Evolutionary conservation across 1,284 basidiomycete species (phyloP), one percentile per base, ranked within the genome.

Genomic region (Trichosporon faecale): DNA sequence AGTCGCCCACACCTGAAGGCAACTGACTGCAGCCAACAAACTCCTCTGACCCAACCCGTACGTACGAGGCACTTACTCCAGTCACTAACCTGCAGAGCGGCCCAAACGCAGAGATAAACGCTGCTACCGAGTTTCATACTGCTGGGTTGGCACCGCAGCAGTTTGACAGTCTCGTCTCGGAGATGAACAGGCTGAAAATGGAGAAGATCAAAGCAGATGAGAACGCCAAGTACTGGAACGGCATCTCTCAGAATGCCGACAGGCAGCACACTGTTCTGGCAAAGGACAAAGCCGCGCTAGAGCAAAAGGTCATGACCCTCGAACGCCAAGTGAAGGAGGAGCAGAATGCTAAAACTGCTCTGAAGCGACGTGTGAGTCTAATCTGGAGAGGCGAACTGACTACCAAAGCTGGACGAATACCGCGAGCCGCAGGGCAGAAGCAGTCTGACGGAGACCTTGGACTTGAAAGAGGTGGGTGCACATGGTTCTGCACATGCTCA

Each of bases 251-350:
- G 5, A 61, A 69, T 1, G 71, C 73, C 1, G 73, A 44, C 6
- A 74, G 68, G 29, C 66, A 73, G 9, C 75, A 74, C 57, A 75
- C 76, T n/a, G 11, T 40, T 1, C 23, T 70, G 29, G 72, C 70
- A 0, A 76, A 69, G 64, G 66, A 71, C 46, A 68, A 70, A 29
- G 37, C 74, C n/a, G 71, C 67, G 1, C 18, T 67, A 12, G 72
- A 73, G 9, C 21, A 29, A 16, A 66, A 67, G 55, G 27, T 73
- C 0, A 57, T 33, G 18, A 46, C 37, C 0, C 23, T 74, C 12
- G 68, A 70, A 25, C 31, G 35, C 46, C 29, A 40, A 5, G 21
- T 71, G 16, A 55, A 65, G 2, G 52, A 65, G 8, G 75, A 49
- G 2, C 33, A 31, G n/a, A 12, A 1, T 6, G 37, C 44, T 0